These are phyloP conservation scores for Aspergillus sp. DNA, from an alignment of 2,329 filamentous ascomycete species.

Conservation along the genomic window DNA sequence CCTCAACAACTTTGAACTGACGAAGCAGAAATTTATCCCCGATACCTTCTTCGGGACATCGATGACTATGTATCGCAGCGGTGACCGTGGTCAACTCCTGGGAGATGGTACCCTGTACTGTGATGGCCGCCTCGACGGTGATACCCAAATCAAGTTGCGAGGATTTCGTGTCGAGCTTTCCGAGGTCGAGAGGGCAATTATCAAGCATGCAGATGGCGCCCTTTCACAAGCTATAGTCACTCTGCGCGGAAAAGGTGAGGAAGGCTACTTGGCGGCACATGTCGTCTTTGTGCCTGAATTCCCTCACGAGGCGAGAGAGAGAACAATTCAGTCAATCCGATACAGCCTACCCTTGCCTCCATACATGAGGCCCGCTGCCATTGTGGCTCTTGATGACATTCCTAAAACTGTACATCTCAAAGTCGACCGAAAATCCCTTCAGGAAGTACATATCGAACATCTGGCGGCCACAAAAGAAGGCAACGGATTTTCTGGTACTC, in stretches of 20 bases:
- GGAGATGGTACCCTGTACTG: slow-evolving; percentile 21
- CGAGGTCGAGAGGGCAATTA: slow-evolving; percentile 35
- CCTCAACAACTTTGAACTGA: slow-evolving; percentile 10
- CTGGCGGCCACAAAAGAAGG: slow-evolving; percentile 4
- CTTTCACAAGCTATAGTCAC: neutral
- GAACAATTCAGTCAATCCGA: neutral
- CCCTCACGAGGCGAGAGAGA: neutral
- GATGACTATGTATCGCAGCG: slow-evolving; percentile 18
- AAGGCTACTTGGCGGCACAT: neutral
- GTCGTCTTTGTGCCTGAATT: neutral
- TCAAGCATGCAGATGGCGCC: slow-evolving; percentile 13
- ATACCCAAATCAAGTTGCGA: slow-evolving; percentile 20
- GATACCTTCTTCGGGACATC: slow-evolving; percentile 5
- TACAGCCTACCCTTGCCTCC: slow-evolving; percentile 21
- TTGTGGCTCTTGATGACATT: slow-evolving; percentile 15
- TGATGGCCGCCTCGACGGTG: slow-evolving; percentile 19
- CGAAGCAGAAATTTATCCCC: slow-evolving; percentile 13
- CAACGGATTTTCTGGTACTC: neutral
- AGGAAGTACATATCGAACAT: neutral
- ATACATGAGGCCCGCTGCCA: slow-evolving; percentile 28
- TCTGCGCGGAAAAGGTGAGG: neutral
- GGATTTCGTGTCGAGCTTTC: slow-evolving; percentile 39
- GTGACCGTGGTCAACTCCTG: slow-evolving; percentile 21
- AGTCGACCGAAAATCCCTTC: slow-evolving; percentile 18
- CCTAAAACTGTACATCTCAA: slow-evolving; percentile 22